These are phyloP conservation scores for Ophiostoma triangulosporum DNA, from an alignment of 2,329 filamentous ascomycete species.

Conservation along the genomic window DNA sequence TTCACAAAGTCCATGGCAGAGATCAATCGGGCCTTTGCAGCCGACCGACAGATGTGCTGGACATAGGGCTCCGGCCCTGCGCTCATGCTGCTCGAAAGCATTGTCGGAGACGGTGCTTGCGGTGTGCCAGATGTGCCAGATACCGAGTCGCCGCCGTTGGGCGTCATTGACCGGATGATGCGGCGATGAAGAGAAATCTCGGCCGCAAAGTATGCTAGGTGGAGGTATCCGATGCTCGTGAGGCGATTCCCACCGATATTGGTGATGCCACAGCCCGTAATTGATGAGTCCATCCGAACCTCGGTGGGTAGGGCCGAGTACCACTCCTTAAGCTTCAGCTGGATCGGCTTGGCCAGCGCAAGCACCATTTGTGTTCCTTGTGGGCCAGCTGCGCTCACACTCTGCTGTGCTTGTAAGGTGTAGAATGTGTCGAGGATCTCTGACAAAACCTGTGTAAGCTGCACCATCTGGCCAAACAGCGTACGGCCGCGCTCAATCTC, in stretches of 20 bases:
- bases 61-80: constrained; percentile 60
- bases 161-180: constrained; percentile 68
- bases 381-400: constrained; percentile 49
- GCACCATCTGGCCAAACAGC: constrained; percentile 63
- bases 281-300: constrained; percentile 53
- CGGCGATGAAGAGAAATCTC: constrained; percentile 88
- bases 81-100: constrained; percentile 15
- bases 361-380: constrained; percentile 62
- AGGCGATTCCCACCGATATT: constrained; percentile 31
- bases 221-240: constrained; percentile 61
- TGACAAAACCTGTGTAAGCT: constrained; percentile 59
- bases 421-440: constrained; percentile 78
- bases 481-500: constrained; percentile 55
- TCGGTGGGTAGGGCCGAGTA: constrained; percentile 52
- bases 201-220: constrained; percentile 84
- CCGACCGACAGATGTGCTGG: constrained; percentile 81
- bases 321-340: constrained; percentile 74
- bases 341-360: constrained; percentile 65
- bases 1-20: constrained; percentile 98
- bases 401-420: constrained; percentile 61
- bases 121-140: constrained; percentile 21
- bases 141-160: constrained; percentile 26
- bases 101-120: constrained; percentile 8
- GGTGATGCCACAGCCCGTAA: constrained; percentile 24
- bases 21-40: constrained; percentile 86